Percentiles rank a stretch among this genome's conserved stretches.
phyloP scores from a whole-genome alignment of 352 stramenopile species.

The Pythium coloratum region DNA sequence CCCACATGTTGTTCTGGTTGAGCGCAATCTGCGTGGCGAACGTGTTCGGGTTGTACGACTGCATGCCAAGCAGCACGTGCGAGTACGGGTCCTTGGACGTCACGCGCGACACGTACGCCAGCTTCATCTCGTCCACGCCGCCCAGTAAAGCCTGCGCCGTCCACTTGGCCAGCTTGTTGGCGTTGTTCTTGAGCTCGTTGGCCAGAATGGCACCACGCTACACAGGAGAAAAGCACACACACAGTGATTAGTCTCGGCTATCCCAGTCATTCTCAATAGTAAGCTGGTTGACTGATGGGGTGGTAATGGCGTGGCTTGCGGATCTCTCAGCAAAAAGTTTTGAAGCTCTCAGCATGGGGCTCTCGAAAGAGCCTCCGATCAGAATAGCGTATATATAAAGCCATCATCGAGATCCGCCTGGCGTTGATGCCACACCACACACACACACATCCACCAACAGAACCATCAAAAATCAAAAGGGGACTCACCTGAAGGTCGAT shows the following conservation, averaged over 20 bases:
- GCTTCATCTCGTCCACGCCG: constrained; percentile 97
- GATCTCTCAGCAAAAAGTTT: constrained; percentile 34
- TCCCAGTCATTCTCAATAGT: background rate
- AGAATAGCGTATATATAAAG: constrained; percentile 54
- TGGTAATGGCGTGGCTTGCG: background rate
- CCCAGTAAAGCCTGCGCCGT: constrained; percentile 95
- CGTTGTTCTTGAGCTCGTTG: constrained; percentile 99
- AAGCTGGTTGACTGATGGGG: background rate
- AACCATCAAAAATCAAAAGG: constrained; percentile 15
- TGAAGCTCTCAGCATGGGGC: constrained; percentile 35
- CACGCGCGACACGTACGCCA: constrained; percentile 95
- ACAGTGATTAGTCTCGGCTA: constrained; percentile 7
- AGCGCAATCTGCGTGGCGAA: constrained; percentile 98
- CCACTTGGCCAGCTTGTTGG: constrained; percentile 98
- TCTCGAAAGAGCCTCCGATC: constrained; percentile 19
- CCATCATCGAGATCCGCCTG: constrained; percentile 62
- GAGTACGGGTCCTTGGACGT: constrained; percentile 95
- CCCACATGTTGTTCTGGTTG: constrained; percentile 98
- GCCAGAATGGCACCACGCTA: constrained; percentile 95
- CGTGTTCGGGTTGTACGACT: constrained; percentile 96
- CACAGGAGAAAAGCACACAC: constrained; percentile 18
- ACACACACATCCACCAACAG: constrained; percentile 13
- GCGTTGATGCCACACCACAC: constrained; percentile 16
- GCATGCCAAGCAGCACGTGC: constrained; percentile 94
- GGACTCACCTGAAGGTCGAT: constrained; percentile 91